phyloP scores from a whole-genome alignment of 2,329 filamentous ascomycete genomes.

The Juglanconis sp. region DNA sequence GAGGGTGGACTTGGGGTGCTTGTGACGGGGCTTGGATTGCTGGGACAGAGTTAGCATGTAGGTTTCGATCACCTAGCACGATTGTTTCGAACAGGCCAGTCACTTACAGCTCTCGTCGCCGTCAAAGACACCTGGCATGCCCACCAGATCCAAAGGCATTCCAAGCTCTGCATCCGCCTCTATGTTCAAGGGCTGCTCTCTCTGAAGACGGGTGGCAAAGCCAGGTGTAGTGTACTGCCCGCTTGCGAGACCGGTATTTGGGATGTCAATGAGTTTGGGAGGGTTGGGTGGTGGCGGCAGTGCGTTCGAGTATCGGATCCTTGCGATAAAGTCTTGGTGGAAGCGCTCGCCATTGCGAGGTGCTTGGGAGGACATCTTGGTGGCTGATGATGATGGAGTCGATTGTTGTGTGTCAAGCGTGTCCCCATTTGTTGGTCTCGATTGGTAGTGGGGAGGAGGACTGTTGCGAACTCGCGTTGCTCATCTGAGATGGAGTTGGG shows the following conservation, averaged over 20 bases:
- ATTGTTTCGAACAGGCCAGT: not conserved
- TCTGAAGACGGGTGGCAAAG: slow-evolving; percentile 83
- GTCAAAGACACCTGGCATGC: slow-evolving; percentile 91
- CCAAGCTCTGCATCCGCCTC: slow-evolving; percentile 96
- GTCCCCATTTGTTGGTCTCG: not conserved
- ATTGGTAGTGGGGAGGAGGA: not conserved
- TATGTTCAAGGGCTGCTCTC: slow-evolving; percentile 92
- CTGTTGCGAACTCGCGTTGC: not conserved
- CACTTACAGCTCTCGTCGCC: slow-evolving; percentile 85
- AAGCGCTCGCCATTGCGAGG: slow-evolving; percentile 54
- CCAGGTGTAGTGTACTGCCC: slow-evolving; percentile 86
- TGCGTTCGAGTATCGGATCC: slow-evolving; percentile 92
- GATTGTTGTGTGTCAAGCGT: not conserved
- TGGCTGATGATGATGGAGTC: not conserved
- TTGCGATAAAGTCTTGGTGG: slow-evolving; percentile 96
- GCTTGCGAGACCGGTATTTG: slow-evolving; percentile 82
- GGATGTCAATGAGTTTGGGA: slow-evolving; percentile 94
- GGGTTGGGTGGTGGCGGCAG: slow-evolving; percentile 91
- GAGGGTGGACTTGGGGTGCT: slow-evolving; percentile 70
- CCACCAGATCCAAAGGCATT: slow-evolving; percentile 94
- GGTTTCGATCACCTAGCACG: not conserved
- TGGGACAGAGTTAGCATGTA: slow-evolving; percentile 34
- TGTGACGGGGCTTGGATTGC: slow-evolving; percentile 79
- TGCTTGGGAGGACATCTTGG: slow-evolving; percentile 39
- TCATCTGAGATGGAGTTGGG: not conserved